phyloP scores from a whole-genome alignment of 352 stramenopile species.

The Pythium scleroteichum region DNA sequence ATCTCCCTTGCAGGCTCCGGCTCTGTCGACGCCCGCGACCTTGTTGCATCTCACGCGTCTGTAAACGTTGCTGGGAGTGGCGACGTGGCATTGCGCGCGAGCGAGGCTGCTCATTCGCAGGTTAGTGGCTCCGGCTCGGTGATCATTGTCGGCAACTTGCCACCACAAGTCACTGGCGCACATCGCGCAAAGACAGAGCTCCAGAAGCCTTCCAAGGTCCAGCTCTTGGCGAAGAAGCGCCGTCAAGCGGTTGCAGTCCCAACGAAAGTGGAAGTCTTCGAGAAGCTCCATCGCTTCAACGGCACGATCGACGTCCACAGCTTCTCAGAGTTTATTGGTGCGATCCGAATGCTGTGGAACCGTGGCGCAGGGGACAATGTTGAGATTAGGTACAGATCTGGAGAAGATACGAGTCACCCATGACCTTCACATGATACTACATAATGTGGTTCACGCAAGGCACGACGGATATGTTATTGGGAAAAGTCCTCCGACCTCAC shows the following conservation, averaged over 20 bases:
- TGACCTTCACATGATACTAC: too few relatives aligned
- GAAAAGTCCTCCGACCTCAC: too few relatives aligned
- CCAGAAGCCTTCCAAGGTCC: slow-evolving; percentile 18
- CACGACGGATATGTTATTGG: too few relatives aligned
- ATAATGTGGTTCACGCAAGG: too few relatives aligned
- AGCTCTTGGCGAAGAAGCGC: slow-evolving; percentile 1
- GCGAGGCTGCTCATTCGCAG: slow-evolving; percentile 5
- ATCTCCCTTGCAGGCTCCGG: slow-evolving; percentile 32
- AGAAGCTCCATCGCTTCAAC: slow-evolving; percentile 13
- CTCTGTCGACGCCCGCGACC: slow-evolving; percentile 24
- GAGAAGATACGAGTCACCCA: neutral
- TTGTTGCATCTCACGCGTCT: slow-evolving; percentile 14
- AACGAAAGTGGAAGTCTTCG: slow-evolving; percentile 14
- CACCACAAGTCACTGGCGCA: slow-evolving; percentile 8
- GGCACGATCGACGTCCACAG: slow-evolving; percentile 18
- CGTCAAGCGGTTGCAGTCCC: neutral
- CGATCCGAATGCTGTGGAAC: slow-evolving; percentile 16
- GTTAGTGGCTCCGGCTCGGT: slow-evolving; percentile 24
- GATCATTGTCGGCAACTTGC: slow-evolving; percentile 20
- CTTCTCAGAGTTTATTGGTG: slow-evolving; percentile 17
- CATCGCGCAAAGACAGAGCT: neutral
- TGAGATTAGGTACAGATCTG: slow-evolving; percentile 3
- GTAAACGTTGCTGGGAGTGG: slow-evolving; percentile 27
- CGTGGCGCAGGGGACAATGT: slow-evolving; percentile 1
- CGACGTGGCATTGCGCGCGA: slow-evolving; percentile 18